Evolutionary conservation across 192 early-diverging fungal genomes (phyloP), one percentile per base, ranked within the genome.

Genomic region (Coemansia sp.): DNA sequence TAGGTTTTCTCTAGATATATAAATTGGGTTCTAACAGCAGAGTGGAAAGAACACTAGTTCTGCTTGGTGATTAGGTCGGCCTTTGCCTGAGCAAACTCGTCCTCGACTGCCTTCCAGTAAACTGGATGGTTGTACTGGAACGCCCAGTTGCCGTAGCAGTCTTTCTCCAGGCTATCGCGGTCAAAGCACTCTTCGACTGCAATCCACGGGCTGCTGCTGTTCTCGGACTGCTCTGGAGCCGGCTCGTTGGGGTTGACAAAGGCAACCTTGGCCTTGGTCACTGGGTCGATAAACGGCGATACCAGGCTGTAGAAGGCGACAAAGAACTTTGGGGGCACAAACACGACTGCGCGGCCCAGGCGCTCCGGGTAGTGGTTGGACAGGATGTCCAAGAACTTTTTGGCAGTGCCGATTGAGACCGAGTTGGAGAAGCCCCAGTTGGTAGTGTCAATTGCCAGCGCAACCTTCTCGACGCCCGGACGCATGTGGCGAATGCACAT

Each of bases 311-410:
- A 94, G 58, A 93, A 89, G 8, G 82, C 85, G 67, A 84, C 86
- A 65, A 97, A 89, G 62, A 93, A 88, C 88, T 88, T 92, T 44
- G 89, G 90, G 28, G 92, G 90, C 70, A 88, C 81, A 33, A 93
- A 81, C 33, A 94, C 81, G 33, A 86, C 87, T 1, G 82, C 83
- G 27, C 80, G 75, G 44, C 87, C 85, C 40, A 92, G 71, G 53
- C 89, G 81, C 78, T 98, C 95, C 6, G 94, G 94, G 56, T 95
- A 98, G 80, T 98, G 95, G 52, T 85, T 87, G 30, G 86, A 84
- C 22, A 98, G 72, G 19, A 91, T 85, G 42, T 91, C 67, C 51
- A 95, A 74, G 58, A 94, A 92, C 58, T 93, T 84, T 31, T 86
- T 91, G 9, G 86, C 85, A 1, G 91, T 86, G 7, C 82, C 83